Evolutionary conservation across 2,329 filamentous ascomycete genomes (phyloP), one percentile per base, ranked within the genome.

Genomic region (Sporothrix euskadiensis): DNA sequence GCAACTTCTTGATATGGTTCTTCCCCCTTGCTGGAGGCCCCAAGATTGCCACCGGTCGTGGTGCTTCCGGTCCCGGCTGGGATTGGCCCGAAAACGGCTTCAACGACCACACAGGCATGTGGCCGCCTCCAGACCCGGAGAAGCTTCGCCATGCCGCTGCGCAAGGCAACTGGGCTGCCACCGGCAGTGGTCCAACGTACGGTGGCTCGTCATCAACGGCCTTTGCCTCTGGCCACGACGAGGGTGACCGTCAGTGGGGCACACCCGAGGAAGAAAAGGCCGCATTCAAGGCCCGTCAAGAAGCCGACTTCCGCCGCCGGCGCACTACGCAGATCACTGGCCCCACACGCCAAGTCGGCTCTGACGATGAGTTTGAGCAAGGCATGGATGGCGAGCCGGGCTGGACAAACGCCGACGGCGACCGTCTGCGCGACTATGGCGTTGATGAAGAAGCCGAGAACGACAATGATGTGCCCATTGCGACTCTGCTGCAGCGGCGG

Each of bases 321-420:
- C 73, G 70, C 4, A 73, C 71, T 12, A 71, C 47, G n/a, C 71
- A 69, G 52, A 74, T 66, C 9, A 59, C 44, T 3, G 68, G 35
- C 12, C 52, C 69, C 9, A 52, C n/a, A 3, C 54, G 54, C 54
- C 69, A 69, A 8, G 69, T 44, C 3, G 78, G 78, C 12, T 76
- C 74, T 3, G 76, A 77, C 3, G 75, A 77, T 30, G 75, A 77
- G 3, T 73, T 77, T 0, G 78, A 79, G 54, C 76, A 79, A 6
- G 77, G 80, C 3, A 76, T 79, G 59, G 84, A 85, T 76, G 88
- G 86, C 5, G 85, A 88, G 78, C 85, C 86, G 57, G 87, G 83
- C 5, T 96, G 92, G 92, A 88, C 86, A 0, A 95, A 94, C 76
- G 85, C 88, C 0, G 92, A 95, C 71, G 93, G 92, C 1, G 92